phyloP scores from a whole-genome alignment of 2,329 filamentous ascomycete genomes.

The Aureobasidium lini region DNA sequence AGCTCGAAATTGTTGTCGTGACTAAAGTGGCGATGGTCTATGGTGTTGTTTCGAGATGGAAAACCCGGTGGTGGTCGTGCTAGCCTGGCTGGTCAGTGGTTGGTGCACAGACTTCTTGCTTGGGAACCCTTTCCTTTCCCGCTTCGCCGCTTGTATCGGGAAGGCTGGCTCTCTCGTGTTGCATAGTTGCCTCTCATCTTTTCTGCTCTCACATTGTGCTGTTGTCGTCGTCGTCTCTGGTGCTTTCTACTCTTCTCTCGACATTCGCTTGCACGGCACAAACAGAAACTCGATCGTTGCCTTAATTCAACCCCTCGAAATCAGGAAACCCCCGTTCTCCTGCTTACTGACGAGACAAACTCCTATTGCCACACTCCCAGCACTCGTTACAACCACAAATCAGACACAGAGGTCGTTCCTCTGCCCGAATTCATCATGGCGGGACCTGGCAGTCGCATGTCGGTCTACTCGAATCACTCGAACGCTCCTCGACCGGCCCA shows the following conservation, averaged over 20 bases:
- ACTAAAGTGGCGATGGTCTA: neutral
- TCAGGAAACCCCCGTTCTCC: neutral
- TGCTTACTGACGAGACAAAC: neutral
- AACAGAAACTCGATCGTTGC: neutral
- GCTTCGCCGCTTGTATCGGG: neutral
- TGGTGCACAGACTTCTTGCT: too few species aligned
- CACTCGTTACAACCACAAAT: neutral
- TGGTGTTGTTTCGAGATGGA: neutral
- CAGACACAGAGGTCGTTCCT: neutral
- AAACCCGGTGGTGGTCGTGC: neutral
- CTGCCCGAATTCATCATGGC: slow-evolving; percentile 37
- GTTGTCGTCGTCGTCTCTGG: neutral
- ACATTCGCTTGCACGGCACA: slow-evolving; percentile 6
- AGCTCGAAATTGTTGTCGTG: neutral
- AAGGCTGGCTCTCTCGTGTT: neutral
- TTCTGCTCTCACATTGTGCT: neutral
- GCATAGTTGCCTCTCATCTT: slow-evolving; percentile 6
- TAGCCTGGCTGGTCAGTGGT: neutral
- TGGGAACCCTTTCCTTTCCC: neutral
- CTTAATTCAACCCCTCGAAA: neutral
- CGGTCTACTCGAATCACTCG: slow-evolving; percentile 55
- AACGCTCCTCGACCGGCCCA: slow-evolving; percentile 50
- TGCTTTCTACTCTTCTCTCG: neutral
- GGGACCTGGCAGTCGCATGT: slow-evolving; percentile 46
- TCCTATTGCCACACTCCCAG: neutral